phyloP scores from a whole-genome alignment of 352 stramenopile species.

The Pythium grandisporangium region DNA sequence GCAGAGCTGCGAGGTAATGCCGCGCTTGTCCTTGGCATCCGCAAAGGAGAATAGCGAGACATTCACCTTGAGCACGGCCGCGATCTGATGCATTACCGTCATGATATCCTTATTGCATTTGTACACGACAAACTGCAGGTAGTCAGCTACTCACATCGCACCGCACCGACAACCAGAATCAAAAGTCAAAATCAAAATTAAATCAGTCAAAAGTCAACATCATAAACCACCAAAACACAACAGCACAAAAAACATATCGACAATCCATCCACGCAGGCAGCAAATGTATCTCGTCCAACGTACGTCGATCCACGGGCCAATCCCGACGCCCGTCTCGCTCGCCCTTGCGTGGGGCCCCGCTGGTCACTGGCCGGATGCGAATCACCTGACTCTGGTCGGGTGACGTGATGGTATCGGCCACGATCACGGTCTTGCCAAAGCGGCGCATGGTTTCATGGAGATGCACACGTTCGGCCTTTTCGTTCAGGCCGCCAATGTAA shows the following conservation, averaged over 20 bases:
- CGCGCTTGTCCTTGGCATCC: conserved; percentile 96
- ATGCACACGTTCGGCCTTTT: conserved; percentile 83
- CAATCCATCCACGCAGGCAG: neutral
- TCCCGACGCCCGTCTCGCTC: conserved; percentile 48
- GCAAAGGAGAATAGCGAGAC: conserved; percentile 83
- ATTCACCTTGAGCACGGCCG: conserved; percentile 55
- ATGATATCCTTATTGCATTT: conserved; percentile 95
- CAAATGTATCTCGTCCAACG: conserved; percentile 7
- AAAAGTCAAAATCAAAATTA: too few species aligned
- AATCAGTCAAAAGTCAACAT: too few species aligned
- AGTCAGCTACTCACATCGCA: conserved; percentile 80
- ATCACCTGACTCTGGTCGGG: conserved; percentile 66
- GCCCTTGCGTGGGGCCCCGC: conserved; percentile 24
- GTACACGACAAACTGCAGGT: conserved; percentile 94
- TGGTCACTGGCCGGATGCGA: conserved; percentile 44
- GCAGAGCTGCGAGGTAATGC: conserved; percentile 93
- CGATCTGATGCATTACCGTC: conserved; percentile 70
- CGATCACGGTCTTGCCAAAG: conserved; percentile 64
- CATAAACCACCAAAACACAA: too few species aligned
- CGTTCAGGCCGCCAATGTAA: conserved; percentile 65
- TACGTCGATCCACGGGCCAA: conserved; percentile 69
- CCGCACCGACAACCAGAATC: too few species aligned
- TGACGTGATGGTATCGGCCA: conserved; percentile 85
- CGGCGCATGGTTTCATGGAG: conserved; percentile 88
- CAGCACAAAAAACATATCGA: conserved; percentile 2